Evolutionary conservation across 1,139 yeast genomes (phyloP).

Genomic region (Sugiyamaella xylanicola): DNA sequence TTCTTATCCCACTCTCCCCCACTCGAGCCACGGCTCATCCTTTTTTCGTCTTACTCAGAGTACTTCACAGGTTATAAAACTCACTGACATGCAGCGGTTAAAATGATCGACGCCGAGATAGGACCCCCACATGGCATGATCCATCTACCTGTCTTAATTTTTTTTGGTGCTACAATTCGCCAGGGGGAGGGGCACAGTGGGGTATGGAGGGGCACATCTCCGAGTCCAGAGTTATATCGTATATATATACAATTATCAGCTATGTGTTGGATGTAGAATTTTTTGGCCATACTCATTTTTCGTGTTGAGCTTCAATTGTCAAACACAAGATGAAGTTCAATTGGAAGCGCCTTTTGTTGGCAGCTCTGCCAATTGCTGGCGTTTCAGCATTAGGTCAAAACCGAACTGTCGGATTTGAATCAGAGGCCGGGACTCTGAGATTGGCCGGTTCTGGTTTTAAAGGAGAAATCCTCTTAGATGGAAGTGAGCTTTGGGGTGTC

Average conservation of each 20-base stretch:
- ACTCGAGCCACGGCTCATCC: no score
- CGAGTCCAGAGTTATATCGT: conserved; percentile 1
- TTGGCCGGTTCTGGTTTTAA: conserved; percentile 13
- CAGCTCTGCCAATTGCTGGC: conserved; percentile 10
- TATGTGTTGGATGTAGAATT: no score
- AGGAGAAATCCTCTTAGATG: conserved; percentile 30
- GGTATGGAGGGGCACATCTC: background rate
- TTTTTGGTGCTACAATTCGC: background rate
- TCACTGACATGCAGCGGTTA: conserved; percentile 13
- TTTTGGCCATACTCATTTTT: no score
- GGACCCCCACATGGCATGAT: background rate
- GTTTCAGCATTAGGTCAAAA: conserved; percentile 17
- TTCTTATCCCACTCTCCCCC: background rate
- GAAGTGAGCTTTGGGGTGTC: conserved; percentile 27
- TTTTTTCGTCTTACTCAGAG: no score
- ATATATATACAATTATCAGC: conserved; percentile 13
- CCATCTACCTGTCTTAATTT: background rate
- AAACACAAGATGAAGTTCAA: conserved; percentile 2
- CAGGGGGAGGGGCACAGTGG: background rate
- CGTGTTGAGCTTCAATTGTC: background rate
- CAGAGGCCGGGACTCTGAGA: conserved; percentile 14
- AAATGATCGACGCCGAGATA: conserved; percentile 8
- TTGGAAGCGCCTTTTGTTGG: conserved; percentile 12
- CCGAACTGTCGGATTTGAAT: conserved; percentile 14
- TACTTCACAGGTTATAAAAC: no score